Conservation (phyloP, 768 basidiomycete genomes). For the Kwoniella botswanensis region DNA sequence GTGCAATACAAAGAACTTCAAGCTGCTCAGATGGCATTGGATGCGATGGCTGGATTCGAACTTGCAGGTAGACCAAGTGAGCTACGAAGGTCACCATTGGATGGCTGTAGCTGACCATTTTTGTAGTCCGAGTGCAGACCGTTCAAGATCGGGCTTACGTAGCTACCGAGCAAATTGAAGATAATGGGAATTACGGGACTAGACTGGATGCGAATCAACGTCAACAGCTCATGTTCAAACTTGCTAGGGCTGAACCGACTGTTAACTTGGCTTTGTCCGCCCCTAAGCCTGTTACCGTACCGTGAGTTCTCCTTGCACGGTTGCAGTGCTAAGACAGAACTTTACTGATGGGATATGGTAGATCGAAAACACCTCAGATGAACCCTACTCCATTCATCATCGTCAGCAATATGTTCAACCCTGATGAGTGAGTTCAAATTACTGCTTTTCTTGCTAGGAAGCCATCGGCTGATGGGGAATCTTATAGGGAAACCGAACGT, state of each 20-base stretch:
- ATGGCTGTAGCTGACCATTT: conserved; percentile 2
- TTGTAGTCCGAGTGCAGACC: conserved; percentile 42
- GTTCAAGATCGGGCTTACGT: conserved; percentile 44
- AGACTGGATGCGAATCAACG: conserved; percentile 98
- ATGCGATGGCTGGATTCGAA: conserved; percentile 99
- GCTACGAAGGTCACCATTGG: conserved; percentile 43
- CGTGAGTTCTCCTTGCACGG: conserved; percentile 4
- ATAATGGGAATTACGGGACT: conserved; percentile 70
- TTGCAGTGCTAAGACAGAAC: not conserved
- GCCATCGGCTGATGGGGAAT: conserved; percentile 21
- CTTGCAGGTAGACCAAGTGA: conserved; percentile 88
- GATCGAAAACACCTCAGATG: conserved; percentile 70
- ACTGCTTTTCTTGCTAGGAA: not conserved
- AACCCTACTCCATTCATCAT: conserved; percentile 81
- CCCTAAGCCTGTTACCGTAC: conserved; percentile 15
- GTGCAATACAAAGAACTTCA: conserved; percentile 95
- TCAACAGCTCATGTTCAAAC: conserved; percentile 99
- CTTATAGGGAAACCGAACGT: conserved; percentile 85
- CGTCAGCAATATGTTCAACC: conserved; percentile 93
- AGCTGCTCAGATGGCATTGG: conserved; percentile 94
- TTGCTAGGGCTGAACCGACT: conserved; percentile 76
- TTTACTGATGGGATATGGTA: conserved; percentile 50
- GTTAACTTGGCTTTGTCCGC: conserved; percentile 26
- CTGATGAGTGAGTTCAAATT: conserved; percentile 76
- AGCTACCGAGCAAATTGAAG: conserved; percentile 66